Evolutionary conservation across 768 basidiomycete genomes (phyloP).

Genomic region (Lentinus tigrinus): DNA sequence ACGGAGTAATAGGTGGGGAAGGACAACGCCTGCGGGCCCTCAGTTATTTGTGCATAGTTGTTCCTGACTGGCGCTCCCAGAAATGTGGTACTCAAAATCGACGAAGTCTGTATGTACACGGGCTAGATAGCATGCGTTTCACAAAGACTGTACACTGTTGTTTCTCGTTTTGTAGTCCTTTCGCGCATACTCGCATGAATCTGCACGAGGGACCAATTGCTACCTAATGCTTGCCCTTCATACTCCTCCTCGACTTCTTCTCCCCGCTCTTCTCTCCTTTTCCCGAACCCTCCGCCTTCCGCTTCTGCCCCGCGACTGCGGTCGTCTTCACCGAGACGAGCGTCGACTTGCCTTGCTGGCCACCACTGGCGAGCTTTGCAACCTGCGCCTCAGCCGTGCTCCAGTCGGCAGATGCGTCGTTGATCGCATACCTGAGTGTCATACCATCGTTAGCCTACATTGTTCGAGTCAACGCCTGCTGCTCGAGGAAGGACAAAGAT

Average conservation of each 20-base stretch:
- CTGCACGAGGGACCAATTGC: too few relatives aligned
- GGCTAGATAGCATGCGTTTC: too few relatives aligned
- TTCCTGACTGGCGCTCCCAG: too few relatives aligned
- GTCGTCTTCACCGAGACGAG: conserved; percentile 74
- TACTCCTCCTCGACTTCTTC: conserved; percentile 44
- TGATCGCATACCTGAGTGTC: conserved; percentile 65
- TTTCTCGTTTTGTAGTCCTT: too few relatives aligned
- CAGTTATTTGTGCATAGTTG: too few relatives aligned
- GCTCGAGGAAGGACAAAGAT: neutral
- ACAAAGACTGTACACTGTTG: too few relatives aligned
- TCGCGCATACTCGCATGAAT: too few relatives aligned
- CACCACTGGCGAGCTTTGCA: conserved; percentile 40
- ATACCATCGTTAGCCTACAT: neutral
- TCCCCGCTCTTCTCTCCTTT: conserved; percentile 35
- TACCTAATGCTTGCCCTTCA: conserved; percentile 29
- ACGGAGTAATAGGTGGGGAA: too few relatives aligned
- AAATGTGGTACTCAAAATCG: too few relatives aligned
- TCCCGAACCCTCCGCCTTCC: conserved; percentile 51
- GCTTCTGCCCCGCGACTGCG: conserved; percentile 46
- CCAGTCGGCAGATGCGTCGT: conserved; percentile 73
- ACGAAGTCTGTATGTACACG: too few relatives aligned
- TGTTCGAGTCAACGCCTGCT: neutral
- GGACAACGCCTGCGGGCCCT: too few relatives aligned
- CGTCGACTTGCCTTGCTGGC: conserved; percentile 51
- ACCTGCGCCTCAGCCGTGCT: conserved; percentile 73